Evolutionary conservation across 495 filamentous ascomycete genomes (phyloP).

Genomic region (Recurvomyces mirabilis): DNA sequence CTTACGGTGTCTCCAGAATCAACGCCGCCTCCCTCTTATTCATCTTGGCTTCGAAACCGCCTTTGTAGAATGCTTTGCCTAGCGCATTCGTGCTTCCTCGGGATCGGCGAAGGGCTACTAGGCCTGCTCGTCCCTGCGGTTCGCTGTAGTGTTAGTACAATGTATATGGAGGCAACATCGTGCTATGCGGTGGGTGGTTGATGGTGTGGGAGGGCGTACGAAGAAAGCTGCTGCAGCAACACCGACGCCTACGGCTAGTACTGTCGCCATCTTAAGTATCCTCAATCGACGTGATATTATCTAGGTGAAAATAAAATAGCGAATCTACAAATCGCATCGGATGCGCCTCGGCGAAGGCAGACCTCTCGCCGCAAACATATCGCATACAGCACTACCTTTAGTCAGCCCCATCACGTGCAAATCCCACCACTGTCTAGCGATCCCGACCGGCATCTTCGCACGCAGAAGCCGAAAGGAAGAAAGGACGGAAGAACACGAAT

Average conservation of each 20-base stretch:
- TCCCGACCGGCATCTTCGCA: too few species aligned
- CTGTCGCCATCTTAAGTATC: slow-evolving; percentile 71
- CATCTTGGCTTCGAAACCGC: slow-evolving; percentile 92
- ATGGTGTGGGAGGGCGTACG: slow-evolving; percentile 29
- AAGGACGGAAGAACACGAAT: too few species aligned
- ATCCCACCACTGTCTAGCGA: too few species aligned
- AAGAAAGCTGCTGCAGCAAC: slow-evolving; percentile 44
- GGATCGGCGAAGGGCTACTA: slow-evolving; percentile 76
- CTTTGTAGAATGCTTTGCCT: slow-evolving; percentile 90
- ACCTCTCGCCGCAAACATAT: too few species aligned
- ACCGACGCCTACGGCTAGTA: slow-evolving; percentile 66
- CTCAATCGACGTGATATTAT: too few species aligned
- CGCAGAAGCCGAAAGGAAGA: too few species aligned
- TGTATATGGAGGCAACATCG: not conserved
- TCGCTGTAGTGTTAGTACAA: not conserved
- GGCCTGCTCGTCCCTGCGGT: slow-evolving; percentile 75
- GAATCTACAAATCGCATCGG: too few species aligned
- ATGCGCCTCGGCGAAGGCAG: too few species aligned
- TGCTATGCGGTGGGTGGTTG: not conserved
- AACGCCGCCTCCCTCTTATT: slow-evolving; percentile 79
- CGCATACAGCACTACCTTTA: too few species aligned
- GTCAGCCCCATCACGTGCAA: too few species aligned
- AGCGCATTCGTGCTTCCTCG: slow-evolving; percentile 48
- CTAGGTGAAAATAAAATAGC: not conserved
- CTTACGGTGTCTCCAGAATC: slow-evolving; percentile 83